Conservation (phyloP, 1,284 basidiomycete species). For the Irpex sp. region DNA sequence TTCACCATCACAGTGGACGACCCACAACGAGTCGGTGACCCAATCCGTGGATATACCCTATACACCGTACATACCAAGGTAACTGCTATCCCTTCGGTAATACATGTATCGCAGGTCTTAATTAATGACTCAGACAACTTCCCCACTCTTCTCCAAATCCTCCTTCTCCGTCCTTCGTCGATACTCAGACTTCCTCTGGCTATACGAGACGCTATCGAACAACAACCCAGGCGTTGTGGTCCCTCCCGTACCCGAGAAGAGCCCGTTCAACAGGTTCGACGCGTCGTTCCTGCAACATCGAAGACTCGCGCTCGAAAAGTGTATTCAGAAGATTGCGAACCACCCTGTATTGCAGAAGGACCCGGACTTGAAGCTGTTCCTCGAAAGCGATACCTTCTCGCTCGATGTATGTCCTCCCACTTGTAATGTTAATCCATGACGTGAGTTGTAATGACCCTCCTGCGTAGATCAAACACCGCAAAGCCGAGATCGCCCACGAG, state of each 20-base stretch:
- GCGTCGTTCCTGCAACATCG: conserved; percentile 86
- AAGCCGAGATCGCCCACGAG: conserved; percentile 71
- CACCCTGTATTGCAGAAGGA: conserved; percentile 87
- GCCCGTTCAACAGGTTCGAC: conserved; percentile 86
- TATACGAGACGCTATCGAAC: conserved; percentile 84
- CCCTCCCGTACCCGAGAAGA: conserved; percentile 96
- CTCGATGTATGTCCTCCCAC: conserved; percentile 59
- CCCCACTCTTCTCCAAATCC: conserved; percentile 76
- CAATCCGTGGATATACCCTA: conserved; percentile 88
- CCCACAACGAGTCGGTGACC: conserved; percentile 91
- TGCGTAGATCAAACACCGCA: conserved; percentile 80
- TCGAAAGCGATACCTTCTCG: conserved; percentile 84
- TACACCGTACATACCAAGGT: conserved; percentile 92
- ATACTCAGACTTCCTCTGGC: conserved; percentile 97
- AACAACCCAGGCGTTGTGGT: conserved; percentile 98
- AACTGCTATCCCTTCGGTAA: conserved; percentile 20
- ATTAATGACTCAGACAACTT: conserved; percentile 61
- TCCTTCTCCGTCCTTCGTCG: conserved; percentile 89
- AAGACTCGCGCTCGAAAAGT: conserved; percentile 82
- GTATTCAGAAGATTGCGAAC: conserved; percentile 83
- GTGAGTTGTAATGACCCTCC: background rate
- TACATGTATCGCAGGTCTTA: background rate
- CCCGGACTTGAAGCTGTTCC: conserved; percentile 79
- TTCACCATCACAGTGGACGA: conserved; percentile 88
- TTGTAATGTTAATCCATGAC: background rate